These are phyloP conservation scores for Melastoma malabathricum DNA, from an alignment of 345 rosid species.

Conservation along the genomic window DNA sequence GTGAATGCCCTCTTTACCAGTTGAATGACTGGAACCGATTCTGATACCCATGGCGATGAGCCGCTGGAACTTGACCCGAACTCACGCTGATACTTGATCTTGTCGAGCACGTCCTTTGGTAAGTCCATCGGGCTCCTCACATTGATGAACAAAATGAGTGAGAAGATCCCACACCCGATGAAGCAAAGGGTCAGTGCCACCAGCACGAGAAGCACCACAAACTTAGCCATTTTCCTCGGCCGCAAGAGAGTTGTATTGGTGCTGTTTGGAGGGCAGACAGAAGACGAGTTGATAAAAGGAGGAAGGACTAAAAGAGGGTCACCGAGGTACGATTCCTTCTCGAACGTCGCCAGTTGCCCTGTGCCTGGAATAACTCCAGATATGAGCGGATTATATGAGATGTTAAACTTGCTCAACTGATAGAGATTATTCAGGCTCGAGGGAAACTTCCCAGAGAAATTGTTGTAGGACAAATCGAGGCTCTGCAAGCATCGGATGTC, in stretches of 20 bases:
- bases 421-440: slow-evolving; percentile 39
- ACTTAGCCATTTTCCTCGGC: slow-evolving; percentile 15
- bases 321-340: slow-evolving; percentile 59
- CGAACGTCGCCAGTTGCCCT: slow-evolving; percentile 72
- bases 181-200: slow-evolving; percentile 23
- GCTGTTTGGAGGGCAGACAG: slow-evolving; percentile 1
- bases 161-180: slow-evolving; percentile 32
- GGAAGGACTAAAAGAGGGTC: slow-evolving; percentile 52
- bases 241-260: not conserved
- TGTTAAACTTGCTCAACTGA: slow-evolving; percentile 66
- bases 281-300: slow-evolving; percentile 19
- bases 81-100: slow-evolving; percentile 35
- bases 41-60: slow-evolving; percentile 70
- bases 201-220: slow-evolving; percentile 22
- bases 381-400: slow-evolving; percentile 66
- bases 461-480: slow-evolving; percentile 75
- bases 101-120: slow-evolving; percentile 34
- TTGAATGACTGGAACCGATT: slow-evolving; percentile 58
- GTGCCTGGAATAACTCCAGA: slow-evolving; percentile 56
- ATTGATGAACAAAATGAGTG: slow-evolving; percentile 24
- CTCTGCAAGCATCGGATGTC: slow-evolving; percentile 49
- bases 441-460: slow-evolving; percentile 71
- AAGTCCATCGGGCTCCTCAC: slow-evolving; percentile 25
- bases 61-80: slow-evolving; percentile 43
- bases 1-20: slow-evolving; percentile 72